Conservation (phyloP, 257 asterid species). For the Verbascum thapsus region DNA sequence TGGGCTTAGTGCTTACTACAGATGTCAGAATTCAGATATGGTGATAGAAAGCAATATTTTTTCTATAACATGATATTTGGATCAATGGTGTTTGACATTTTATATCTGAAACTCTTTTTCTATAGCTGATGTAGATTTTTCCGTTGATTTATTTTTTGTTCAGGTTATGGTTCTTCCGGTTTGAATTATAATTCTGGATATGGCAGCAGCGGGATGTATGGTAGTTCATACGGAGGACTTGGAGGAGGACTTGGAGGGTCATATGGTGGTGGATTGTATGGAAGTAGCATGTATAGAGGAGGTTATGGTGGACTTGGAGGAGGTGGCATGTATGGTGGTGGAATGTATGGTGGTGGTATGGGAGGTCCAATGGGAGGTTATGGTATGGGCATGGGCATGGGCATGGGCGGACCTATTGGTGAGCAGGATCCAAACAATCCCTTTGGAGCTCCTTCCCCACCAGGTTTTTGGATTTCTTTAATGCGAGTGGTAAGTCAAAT, state of each 20-base stretch:
- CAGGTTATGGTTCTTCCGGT: slow-evolving; percentile 74
- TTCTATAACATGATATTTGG: background rate
- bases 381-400: slow-evolving; percentile 84
- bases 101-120: slow-evolving; percentile 6
- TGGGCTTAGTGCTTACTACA: too few relatives aligned
- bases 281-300: slow-evolving; percentile 83
- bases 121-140: slow-evolving; percentile 28
- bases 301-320: slow-evolving; percentile 82
- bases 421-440: slow-evolving; percentile 97
- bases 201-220: slow-evolving; percentile 67
- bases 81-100: slow-evolving; percentile 8
- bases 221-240: slow-evolving; percentile 57
- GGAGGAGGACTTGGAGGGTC: slow-evolving; percentile 70
- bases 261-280: slow-evolving; percentile 81
- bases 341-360: slow-evolving; percentile 68
- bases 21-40: too few relatives aligned
- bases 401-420: slow-evolving; percentile 80
- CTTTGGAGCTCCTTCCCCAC: slow-evolving; percentile 88
- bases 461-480: slow-evolving; percentile 83
- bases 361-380: slow-evolving; percentile 77
- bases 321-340: slow-evolving; percentile 83
- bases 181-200: slow-evolving; percentile 63
- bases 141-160: slow-evolving; percentile 21
- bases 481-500: slow-evolving; percentile 82
- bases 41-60: too few relatives aligned